Evolutionary conservation across 306 rosid genomes (phyloP).

Genomic region (Parietaria judaica): DNA sequence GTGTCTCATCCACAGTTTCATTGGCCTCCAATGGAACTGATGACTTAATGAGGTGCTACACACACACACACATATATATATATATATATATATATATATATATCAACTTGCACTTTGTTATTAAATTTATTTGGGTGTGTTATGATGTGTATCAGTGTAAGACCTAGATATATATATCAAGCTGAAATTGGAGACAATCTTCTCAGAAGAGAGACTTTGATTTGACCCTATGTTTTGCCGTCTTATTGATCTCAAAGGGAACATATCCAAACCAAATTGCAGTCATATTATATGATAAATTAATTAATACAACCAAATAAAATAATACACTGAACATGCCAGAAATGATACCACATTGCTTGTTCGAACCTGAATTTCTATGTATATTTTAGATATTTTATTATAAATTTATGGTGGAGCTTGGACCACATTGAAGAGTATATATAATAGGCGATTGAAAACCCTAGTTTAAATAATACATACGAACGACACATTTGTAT

Average conservation of each 20-base stretch:
- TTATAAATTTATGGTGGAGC: not conserved
- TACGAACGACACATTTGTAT: too few relatives aligned
- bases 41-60: too few relatives aligned
- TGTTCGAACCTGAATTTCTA: slow-evolving; percentile 3
- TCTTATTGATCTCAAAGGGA: not conserved
- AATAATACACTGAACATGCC: not conserved
- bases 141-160: not conserved
- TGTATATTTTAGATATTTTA: not conserved
- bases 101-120: not conserved
- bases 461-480: not conserved
- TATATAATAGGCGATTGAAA: not conserved
- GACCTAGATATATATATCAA: not conserved
- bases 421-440: not conserved
- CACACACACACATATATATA: too few relatives aligned
- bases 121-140: not conserved
- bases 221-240: slow-evolving; percentile 9
- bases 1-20: not conserved
- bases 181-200: not conserved
- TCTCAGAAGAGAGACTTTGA: slow-evolving; percentile 1
- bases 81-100: not conserved
- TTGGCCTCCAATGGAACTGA: not conserved
- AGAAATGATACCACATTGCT: not conserved
- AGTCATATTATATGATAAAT: not conserved
- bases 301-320: not conserved
- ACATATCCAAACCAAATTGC: not conserved